Evolutionary conservation across 257 asterid genomes (phyloP).

Genomic region (Oldenlandia corymbosa): DNA sequence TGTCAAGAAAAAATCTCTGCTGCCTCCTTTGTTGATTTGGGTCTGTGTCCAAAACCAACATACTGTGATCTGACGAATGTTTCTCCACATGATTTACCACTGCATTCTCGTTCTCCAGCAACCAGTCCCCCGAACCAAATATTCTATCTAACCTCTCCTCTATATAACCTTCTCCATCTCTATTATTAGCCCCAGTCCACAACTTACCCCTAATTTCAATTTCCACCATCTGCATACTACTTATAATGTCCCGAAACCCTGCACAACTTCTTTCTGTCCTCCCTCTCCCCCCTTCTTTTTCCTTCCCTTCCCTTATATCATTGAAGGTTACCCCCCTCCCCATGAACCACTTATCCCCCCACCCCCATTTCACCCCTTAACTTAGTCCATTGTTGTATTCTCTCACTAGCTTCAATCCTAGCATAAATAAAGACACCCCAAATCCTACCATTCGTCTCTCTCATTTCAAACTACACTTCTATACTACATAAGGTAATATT

Average conservation of each 20-base stretch:
- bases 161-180: not conserved
- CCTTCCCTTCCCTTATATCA: not conserved
- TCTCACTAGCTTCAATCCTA: no score
- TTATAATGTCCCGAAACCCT: no score
- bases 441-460: no score
- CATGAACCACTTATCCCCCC: not conserved
- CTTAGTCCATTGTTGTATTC: no score
- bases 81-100: not conserved
- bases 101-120: not conserved
- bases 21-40: no score
- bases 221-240: not conserved
- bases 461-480: no score
- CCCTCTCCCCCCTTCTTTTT: not conserved
- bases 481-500: no score
- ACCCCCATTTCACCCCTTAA: not conserved
- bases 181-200: not conserved
- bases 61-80: not conserved
- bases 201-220: not conserved
- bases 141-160: not conserved
- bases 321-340: not conserved
- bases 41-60: not conserved
- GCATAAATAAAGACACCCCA: no score
- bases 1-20: not conserved
- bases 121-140: not conserved
- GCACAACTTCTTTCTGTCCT: not conserved